Conservation (phyloP, 2,329 filamentous ascomycete genomes). For the Orbilia quercus region DNA sequence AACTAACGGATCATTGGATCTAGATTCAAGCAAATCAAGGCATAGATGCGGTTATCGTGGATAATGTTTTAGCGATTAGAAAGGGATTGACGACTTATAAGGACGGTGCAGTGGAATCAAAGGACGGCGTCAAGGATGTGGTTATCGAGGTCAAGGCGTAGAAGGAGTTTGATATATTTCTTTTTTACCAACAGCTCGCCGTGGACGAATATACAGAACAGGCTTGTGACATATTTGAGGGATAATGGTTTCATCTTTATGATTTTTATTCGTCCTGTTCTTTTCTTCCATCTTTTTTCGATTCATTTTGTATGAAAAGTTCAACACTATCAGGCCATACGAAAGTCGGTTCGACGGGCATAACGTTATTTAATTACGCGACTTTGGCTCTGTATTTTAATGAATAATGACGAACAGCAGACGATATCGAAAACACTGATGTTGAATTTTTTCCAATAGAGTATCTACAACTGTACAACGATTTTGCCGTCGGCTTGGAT, state of each 20-base stretch:
- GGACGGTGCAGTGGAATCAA: constrained; percentile 17
- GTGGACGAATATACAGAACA: background rate
- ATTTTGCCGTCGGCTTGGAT: no score
- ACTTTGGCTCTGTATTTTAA: background rate
- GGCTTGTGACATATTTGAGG: background rate
- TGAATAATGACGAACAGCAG: background rate
- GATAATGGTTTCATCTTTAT: constrained; percentile 6
- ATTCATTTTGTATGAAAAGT: constrained; percentile 20
- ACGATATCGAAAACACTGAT: background rate
- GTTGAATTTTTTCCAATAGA: background rate
- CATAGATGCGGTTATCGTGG: constrained; percentile 97
- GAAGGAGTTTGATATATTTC: constrained; percentile 4
- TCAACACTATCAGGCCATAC: constrained; percentile 18
- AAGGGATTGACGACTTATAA: constrained; percentile 76
- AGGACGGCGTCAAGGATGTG: constrained; percentile 52
- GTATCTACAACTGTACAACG: no score
- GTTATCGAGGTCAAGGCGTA: constrained; percentile 50
- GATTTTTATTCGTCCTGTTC: background rate
- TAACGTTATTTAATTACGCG: background rate
- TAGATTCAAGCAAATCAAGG: constrained; percentile 91
- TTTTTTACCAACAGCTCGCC: background rate
- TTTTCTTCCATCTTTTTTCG: background rate
- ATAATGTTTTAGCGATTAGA: constrained; percentile 90
- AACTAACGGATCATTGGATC: constrained; percentile 41
- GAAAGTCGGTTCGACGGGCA: constrained; percentile 2